A percentile compares a stretch with the other conserved stretches of the same genome.
phyloP scores from a whole-genome alignment of 257 asterid species.

The Misopates orontium region DNA sequence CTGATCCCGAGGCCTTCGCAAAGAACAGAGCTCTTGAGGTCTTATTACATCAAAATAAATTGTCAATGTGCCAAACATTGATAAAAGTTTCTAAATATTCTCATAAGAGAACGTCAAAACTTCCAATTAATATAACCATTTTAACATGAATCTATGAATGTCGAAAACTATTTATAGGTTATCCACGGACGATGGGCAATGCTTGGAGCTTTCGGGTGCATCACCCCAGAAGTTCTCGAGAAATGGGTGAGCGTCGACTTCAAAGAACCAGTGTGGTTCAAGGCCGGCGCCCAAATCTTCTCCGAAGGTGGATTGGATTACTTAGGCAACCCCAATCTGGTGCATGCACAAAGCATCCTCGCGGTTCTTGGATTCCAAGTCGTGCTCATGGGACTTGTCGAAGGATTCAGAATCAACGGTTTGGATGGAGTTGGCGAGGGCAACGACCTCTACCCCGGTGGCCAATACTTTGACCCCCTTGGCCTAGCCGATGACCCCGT shows the following conservation, averaged over 20 bases:
- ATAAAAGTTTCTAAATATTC: too few species aligned
- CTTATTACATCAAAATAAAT: background rate
- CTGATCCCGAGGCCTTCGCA: constrained; percentile 86
- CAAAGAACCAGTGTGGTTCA: constrained; percentile 88
- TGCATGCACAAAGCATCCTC: constrained; percentile 81
- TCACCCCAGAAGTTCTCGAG: constrained; percentile 71
- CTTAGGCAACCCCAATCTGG: constrained; percentile 76
- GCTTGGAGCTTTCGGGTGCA: constrained; percentile 82
- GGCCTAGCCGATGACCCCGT: constrained; percentile 73
- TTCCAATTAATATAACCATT: too few species aligned
- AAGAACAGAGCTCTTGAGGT: constrained; percentile 82
- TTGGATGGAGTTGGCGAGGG: constrained; percentile 83
- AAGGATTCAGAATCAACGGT: constrained; percentile 75
- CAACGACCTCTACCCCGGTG: constrained; percentile 80
- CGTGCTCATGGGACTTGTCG: constrained; percentile 77
- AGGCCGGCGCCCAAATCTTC: constrained; percentile 81
- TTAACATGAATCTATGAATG: background rate
- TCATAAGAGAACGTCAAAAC: too few species aligned
- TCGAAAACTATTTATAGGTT: constrained; percentile 39
- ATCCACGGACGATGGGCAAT: constrained; percentile 81
- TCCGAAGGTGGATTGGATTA: constrained; percentile 77
- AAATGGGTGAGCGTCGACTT: constrained; percentile 56
- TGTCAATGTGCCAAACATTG: too few species aligned
- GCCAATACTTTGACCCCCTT: constrained; percentile 79
- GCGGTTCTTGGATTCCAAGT: constrained; percentile 83